phyloP scores from a whole-genome alignment of 345 rosid species.

The Erodium maritimum region DNA sequence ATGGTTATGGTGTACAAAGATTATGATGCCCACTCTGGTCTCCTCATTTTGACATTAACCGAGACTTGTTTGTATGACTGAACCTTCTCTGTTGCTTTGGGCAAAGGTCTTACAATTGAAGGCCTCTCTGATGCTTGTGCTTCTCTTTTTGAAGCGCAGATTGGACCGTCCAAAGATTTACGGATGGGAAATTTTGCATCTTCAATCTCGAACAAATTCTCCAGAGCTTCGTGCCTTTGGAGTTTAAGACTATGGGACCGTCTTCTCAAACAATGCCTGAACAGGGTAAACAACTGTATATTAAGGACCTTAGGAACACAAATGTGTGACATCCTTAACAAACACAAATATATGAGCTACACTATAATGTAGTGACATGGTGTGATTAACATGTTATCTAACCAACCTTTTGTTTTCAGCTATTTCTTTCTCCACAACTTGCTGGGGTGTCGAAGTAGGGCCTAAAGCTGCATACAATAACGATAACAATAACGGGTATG shows the following conservation, averaged over 20 bases:
- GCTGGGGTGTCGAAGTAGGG: constrained; percentile 22
- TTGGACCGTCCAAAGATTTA: constrained; percentile 14
- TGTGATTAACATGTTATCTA: neutral
- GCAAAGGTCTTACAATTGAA: constrained; percentile 45
- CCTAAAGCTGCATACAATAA: constrained; percentile 37
- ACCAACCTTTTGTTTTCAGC: constrained; percentile 48
- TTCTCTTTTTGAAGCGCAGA: constrained; percentile 4
- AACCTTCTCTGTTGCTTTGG: constrained; percentile 43
- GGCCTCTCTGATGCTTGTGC: constrained; percentile 18
- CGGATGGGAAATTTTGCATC: constrained; percentile 18
- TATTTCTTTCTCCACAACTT: constrained; percentile 33
- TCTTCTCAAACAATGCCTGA: constrained; percentile 48
- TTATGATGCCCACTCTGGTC: constrained; percentile 9
- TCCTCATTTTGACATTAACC: constrained; percentile 35
- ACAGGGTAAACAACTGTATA: constrained; percentile 2
- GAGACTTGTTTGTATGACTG: constrained; percentile 53
- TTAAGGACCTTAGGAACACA: too few relatives aligned
- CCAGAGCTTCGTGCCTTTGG: constrained; percentile 26
- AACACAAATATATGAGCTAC: too few relatives aligned
- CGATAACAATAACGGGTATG: too few relatives aligned
- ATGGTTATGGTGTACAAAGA: too few relatives aligned
- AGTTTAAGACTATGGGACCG: constrained; percentile 48
- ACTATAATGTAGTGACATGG: too few relatives aligned
- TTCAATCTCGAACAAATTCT: constrained; percentile 53
- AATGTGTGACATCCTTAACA: too few relatives aligned